These are phyloP conservation scores for Plasmopara muralis DNA, from an alignment of 352 stramenopile species.

Conservation along the genomic window DNA sequence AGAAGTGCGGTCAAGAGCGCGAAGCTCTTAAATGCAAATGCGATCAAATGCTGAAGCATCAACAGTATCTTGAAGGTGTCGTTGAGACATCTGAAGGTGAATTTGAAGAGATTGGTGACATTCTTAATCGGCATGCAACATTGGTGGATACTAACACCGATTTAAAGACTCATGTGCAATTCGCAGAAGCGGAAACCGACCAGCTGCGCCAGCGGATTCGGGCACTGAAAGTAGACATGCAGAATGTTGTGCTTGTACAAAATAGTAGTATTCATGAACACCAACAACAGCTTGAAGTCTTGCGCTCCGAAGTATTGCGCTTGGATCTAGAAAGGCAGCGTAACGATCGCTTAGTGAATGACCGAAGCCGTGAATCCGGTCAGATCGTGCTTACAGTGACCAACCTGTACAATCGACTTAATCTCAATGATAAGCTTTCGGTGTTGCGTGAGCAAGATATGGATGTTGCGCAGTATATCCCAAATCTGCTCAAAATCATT, in stretches of 20 bases:
- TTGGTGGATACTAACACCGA: conserved; percentile 86
- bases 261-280: conserved; percentile 79
- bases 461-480: conserved; percentile 68
- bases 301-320: conserved; percentile 69
- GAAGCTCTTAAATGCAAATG: conserved; percentile 73
- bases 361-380: conserved; percentile 77
- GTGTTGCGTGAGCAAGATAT: conserved; percentile 68
- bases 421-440: conserved; percentile 65
- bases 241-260: conserved; percentile 79
- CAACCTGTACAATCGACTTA: conserved; percentile 88
- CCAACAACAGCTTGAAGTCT: conserved; percentile 73
- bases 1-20: conserved; percentile 61
- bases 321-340: conserved; percentile 78
- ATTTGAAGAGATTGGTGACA: conserved; percentile 80
- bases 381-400: conserved; percentile 88
- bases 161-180: conserved; percentile 62
- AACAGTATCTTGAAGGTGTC: conserved; percentile 73
- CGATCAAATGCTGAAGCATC: conserved; percentile 78
- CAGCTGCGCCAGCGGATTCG: conserved; percentile 69
- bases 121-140: conserved; percentile 80
- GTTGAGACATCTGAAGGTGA: conserved; percentile 78
- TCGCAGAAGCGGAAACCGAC: conserved; percentile 69
- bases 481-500: conserved; percentile 72
- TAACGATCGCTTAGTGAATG: conserved; percentile 70
- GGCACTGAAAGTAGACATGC: conserved; percentile 72